Conservation (phyloP, 768 basidiomycete genomes). For the Strobilomyces dryophilus region DNA sequence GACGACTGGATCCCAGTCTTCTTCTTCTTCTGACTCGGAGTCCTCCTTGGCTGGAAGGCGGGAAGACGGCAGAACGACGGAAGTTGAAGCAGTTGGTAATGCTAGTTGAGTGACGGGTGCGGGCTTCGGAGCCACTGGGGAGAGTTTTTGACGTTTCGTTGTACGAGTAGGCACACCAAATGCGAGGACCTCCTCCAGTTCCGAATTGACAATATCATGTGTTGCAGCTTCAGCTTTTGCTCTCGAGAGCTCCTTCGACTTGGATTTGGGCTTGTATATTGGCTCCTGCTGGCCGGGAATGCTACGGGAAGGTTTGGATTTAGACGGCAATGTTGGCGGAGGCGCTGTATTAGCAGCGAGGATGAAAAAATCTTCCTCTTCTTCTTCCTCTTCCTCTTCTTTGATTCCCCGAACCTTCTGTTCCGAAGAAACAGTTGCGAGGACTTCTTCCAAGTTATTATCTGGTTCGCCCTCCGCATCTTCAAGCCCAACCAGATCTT, state of each 20-base stretch:
- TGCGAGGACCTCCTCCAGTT: constrained; percentile 43
- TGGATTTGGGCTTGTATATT: constrained; percentile 23
- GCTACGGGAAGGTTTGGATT: constrained; percentile 30
- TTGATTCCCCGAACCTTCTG: constrained; percentile 31
- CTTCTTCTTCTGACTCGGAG: constrained; percentile 41
- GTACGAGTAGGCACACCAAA: constrained; percentile 44
- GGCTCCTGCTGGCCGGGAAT: constrained; percentile 23
- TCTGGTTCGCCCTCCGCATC: constrained; percentile 40
- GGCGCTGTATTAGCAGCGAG: constrained; percentile 17
- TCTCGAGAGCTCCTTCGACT: constrained; percentile 22
- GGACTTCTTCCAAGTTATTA: constrained; percentile 42
- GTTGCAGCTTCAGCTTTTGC: constrained; percentile 19
- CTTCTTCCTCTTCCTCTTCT: constrained; percentile 27
- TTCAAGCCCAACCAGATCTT: constrained; percentile 26
- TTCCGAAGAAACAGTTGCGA: constrained; percentile 27
- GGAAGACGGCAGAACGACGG: constrained; percentile 30
- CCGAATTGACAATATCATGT: constrained; percentile 24
- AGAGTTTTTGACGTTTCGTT: constrained; percentile 30
- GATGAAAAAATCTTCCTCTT: constrained; percentile 27
- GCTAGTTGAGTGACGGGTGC: constrained; percentile 29
- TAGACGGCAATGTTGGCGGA: constrained; percentile 27
- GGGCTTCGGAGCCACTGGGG: constrained; percentile 19
- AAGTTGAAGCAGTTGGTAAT: constrained; percentile 33
- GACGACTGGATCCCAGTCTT: constrained; percentile 50
- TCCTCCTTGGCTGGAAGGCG: constrained; percentile 28